Percentiles rank a stretch among this genome's conserved stretches.
Evolutionary conservation across 1,139 yeast species (phyloP).

Genomic region (Geotrichum macrosporum): DNA sequence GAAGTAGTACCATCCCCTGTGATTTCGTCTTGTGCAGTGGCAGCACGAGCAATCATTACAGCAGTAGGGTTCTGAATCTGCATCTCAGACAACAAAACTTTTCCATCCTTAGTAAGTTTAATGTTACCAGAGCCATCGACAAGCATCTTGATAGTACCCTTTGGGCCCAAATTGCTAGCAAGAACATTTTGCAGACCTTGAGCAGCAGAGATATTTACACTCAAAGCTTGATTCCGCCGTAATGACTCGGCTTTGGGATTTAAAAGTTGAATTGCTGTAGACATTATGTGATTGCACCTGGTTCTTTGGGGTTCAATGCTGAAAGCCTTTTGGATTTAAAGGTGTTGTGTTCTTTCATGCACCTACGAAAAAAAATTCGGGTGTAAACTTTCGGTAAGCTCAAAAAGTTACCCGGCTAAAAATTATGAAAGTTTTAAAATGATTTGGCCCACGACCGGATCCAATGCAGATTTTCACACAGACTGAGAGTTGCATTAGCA

Average conservation of each 20-base stretch:
- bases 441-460: conserved; percentile 18
- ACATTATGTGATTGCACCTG: no score
- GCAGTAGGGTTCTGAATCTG: conserved; percentile 99
- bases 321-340: no score
- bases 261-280: conserved; percentile 70
- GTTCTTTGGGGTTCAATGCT: not conserved
- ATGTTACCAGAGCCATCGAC: conserved; percentile 97
- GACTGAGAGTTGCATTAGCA: conserved; percentile 9
- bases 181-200: conserved; percentile 93
- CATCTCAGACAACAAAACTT: conserved; percentile 90
- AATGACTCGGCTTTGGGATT: conserved; percentile 97
- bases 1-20: conserved; percentile 99
- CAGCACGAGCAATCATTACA: conserved; percentile 95
- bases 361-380: no score
- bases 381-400: not conserved
- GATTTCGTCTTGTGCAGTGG: conserved; percentile 97
- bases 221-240: conserved; percentile 89
- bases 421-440: not conserved
- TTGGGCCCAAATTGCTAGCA: conserved; percentile 91
- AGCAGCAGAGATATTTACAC: conserved; percentile 93
- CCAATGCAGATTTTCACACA: not conserved
- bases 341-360: no score
- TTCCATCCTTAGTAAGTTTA: conserved; percentile 95
- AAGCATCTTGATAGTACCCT: conserved; percentile 91
- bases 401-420: not conserved